Evolutionary conservation across 2,329 filamentous ascomycete genomes (phyloP), one percentile per base, ranked within the genome.

Genomic region (Arthrobotrys megalospora): DNA sequence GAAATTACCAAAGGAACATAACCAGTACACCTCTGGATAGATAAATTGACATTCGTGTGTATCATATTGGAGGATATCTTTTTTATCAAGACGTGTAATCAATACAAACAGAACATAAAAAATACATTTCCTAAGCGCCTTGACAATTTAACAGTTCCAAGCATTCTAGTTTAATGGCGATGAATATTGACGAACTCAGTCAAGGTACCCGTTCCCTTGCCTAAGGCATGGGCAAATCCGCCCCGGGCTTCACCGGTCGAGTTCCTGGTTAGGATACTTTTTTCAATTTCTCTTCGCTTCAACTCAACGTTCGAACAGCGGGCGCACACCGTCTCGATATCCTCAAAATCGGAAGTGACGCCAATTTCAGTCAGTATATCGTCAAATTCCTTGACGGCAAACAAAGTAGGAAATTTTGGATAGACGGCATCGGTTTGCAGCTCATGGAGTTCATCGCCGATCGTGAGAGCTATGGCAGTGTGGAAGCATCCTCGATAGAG

Each of bases 401-500:
- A 69, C 4, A 62, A 12, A 1, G 24, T 62, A 1, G 52, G 66
- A 21, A 62, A 69, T 1, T 60, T 50, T 2, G 66, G 66, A 16
- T 60, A 69, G 21, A 58, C 14, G 3, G 38, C 10, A 10, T 50
- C 41, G 1, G 19, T 28, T 38, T 48, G 12, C 14, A 70, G 6
- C 6, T 63, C 53, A 10, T 60, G 21, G 0, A 60, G n/a, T 45
- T 62, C 32, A 32, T 52, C n/a, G 6, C 43, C 32, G 6, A 70
- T 52, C 11, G 14, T 63, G 24, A 63, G n/a, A 0, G 66, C 24
- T 16, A 70, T 52, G 1, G 38, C 41, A n/a, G 66, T 63, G 34
- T 70, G 53, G n/a, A 4, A 52, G 19, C 53, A 70, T 52, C 19
- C 8, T 10, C 38, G 28, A 38, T 69, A 69, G 10, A 69, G 34